Percentiles rank a stretch among this genome's conserved stretches.
Conservation (phyloP, 2,329 filamentous ascomycete genomes). For the Parascedosporium putredinis region DNA sequence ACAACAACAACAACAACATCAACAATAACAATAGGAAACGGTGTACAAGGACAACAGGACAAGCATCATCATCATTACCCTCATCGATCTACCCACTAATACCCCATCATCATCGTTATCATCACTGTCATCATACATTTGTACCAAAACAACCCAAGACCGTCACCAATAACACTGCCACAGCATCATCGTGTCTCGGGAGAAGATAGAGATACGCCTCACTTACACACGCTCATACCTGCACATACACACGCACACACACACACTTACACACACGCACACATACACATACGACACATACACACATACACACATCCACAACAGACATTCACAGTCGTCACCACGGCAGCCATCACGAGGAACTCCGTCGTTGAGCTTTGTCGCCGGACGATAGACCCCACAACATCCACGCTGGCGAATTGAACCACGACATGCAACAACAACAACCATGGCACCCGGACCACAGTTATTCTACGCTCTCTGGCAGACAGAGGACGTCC, state of each 20-base stretch:
- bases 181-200: neutral
- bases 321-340: too few species aligned
- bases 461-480: conserved; percentile 42
- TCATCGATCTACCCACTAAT: too few species aligned
- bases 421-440: conserved; percentile 35
- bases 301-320: neutral
- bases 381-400: neutral
- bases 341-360: neutral
- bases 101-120: neutral
- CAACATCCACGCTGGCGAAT: neutral
- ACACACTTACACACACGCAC: neutral
- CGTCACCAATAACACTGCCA: too few species aligned
- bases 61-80: neutral
- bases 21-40: neutral
- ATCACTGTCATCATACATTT: neutral
- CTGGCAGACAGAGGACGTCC: conserved; percentile 41
- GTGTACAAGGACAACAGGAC: conserved; percentile 1
- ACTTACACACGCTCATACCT: neutral
- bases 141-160: conserved; percentile 4
- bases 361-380: neutral
- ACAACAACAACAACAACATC: neutral
- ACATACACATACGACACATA: neutral
- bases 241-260: neutral
- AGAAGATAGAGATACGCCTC: neutral
- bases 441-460: conserved; percentile 38